Evolutionary conservation across 2,329 filamentous ascomycete species (phyloP).

Genomic region (Paecilomyces sp.): DNA sequence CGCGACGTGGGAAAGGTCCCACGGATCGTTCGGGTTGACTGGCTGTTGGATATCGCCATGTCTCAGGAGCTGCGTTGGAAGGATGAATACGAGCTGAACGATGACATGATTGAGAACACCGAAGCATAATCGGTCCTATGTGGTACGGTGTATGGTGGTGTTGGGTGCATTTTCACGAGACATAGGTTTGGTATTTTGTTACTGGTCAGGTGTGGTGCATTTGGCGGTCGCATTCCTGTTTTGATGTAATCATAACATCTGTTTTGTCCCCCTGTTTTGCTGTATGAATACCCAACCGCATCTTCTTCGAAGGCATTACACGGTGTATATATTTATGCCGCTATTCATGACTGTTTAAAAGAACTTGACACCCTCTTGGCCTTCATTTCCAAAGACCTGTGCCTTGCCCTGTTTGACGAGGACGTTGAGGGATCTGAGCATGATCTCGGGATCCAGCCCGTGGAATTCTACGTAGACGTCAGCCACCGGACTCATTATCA

Average conservation of each 20-base stretch:
- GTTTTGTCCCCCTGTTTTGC: neutral
- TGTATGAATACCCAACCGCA: neutral
- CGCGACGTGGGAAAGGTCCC: constrained; percentile 70
- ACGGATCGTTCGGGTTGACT: constrained; percentile 75
- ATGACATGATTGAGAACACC: constrained; percentile 19
- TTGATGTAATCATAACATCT: constrained; percentile 1
- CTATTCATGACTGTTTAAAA: constrained; percentile 52
- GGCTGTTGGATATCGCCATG: constrained; percentile 87
- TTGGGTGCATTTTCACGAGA: constrained; percentile 1
- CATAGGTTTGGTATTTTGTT: neutral
- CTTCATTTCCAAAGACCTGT: constrained; percentile 85
- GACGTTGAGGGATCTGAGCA: constrained; percentile 70
- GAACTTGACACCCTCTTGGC: constrained; percentile 91
- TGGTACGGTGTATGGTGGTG: constrained; percentile 1
- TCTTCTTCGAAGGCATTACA: neutral
- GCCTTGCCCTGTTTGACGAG: constrained; percentile 87
- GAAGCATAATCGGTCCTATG: constrained; percentile 14
- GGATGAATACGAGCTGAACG: constrained; percentile 48
- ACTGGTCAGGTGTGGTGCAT: neutral
- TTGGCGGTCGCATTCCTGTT: neutral
- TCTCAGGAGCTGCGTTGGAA: constrained; percentile 69
- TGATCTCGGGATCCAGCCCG: constrained; percentile 76
- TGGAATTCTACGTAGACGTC: constrained; percentile 60
- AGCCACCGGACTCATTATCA: constrained; percentile 4
- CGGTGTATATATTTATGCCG: constrained; percentile 4